Percentiles rank a stretch among this genome's conserved stretches.
phyloP scores from a whole-genome alignment of 2,329 filamentous ascomycete species.

The Eurotiales sp. region DNA sequence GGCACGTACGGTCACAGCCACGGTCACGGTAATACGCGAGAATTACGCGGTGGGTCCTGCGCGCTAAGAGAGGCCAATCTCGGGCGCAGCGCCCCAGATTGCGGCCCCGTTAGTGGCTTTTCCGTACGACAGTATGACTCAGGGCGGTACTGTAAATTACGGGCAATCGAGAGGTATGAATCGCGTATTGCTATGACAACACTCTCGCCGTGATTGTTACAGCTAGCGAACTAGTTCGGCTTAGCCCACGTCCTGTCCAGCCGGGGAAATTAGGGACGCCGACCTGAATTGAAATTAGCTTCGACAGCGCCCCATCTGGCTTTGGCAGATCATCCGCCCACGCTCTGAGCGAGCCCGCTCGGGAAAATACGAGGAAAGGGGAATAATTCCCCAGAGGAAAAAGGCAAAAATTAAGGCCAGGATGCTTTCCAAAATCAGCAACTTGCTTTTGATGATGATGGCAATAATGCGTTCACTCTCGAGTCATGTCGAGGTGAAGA shows the following conservation, averaged over 20 bases:
- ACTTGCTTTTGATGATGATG: no score
- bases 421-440: no score
- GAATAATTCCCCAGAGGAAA: constrained; percentile 2
- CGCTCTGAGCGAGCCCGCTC: no score
- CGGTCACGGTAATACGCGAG: background rate
- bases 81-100: constrained; percentile 8
- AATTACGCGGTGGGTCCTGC: background rate
- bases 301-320: background rate
- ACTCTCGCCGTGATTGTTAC: no score
- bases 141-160: no score
- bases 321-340: constrained; percentile 2
- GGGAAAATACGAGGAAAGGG: constrained; percentile 6
- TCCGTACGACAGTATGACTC: no score
- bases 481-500: no score
- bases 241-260: background rate
- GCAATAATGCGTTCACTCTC: no score
- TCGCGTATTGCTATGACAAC: no score
- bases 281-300: background rate
- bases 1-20: no score
- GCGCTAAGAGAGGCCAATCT: constrained; percentile 10
- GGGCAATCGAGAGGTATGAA: background rate
- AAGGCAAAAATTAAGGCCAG: no score
- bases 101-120: background rate
- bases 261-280: constrained; percentile 1
- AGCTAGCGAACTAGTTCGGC: no score